These are phyloP conservation scores for Debaryomycetaceae sp. DNA, from an alignment of 1,139 yeast genomes.

Conservation along the genomic window DNA sequence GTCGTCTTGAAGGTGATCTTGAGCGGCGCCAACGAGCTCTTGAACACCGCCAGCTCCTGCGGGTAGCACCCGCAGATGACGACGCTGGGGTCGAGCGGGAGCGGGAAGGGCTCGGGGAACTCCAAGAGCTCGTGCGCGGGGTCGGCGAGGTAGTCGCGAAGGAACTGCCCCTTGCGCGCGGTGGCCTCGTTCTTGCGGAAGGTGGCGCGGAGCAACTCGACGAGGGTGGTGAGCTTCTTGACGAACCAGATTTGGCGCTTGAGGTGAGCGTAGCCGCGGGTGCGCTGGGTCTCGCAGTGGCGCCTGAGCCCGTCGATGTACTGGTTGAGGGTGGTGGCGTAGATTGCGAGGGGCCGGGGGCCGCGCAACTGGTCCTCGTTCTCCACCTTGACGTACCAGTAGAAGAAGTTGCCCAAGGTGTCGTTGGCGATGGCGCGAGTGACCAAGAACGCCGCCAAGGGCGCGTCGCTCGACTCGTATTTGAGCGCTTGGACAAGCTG, in stretches of 20 bases:
- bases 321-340: constrained; percentile 33
- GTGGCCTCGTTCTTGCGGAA: constrained; percentile 45
- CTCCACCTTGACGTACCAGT: constrained; percentile 91
- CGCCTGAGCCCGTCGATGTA: constrained; percentile 36
- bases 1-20: constrained; percentile 73
- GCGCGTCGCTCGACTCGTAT: constrained; percentile 56
- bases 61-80: constrained; percentile 73
- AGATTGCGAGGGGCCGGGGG: constrained; percentile 19
- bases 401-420: constrained; percentile 73
- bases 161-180: constrained; percentile 37
- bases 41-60: constrained; percentile 80
- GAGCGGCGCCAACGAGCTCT: constrained; percentile 84
- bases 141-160: constrained; percentile 38
- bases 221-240: constrained; percentile 38
- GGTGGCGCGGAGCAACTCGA: constrained; percentile 35
- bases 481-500: constrained; percentile 92
- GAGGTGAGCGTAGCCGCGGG: constrained; percentile 35
- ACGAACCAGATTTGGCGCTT: constrained; percentile 45
- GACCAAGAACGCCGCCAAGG: constrained; percentile 75
- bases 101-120: constrained; percentile 51
- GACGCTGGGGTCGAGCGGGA: constrained; percentile 71
- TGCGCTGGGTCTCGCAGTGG: constrained; percentile 24
- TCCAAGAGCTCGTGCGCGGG: constrained; percentile 37
- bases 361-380: constrained; percentile 56
- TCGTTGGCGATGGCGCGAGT: constrained; percentile 65